Evolutionary conservation across 257 asterid species (phyloP).

Genomic region (Phtheirospermum japonicum): DNA sequence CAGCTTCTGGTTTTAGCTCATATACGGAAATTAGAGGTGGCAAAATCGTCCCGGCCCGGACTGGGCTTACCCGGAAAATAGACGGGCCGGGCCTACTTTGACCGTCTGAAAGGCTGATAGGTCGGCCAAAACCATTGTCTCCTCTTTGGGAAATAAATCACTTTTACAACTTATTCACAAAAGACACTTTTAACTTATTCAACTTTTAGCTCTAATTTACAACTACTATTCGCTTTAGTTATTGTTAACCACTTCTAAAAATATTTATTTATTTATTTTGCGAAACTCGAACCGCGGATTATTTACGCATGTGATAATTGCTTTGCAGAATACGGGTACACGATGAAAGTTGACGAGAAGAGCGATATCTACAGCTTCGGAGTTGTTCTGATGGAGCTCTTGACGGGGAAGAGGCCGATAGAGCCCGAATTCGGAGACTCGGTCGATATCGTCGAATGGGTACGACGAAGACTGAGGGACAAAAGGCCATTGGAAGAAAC

Average conservation of each 20-base stretch:
- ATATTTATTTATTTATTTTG: too few relatives aligned
- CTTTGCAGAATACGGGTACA: conserved; percentile 54
- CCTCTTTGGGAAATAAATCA: too few relatives aligned
- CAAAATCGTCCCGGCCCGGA: too few relatives aligned
- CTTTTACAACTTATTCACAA: too few relatives aligned
- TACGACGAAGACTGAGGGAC: conserved; percentile 36
- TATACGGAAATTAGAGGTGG: too few relatives aligned
- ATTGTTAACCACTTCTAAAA: not conserved
- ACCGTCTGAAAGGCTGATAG: too few relatives aligned
- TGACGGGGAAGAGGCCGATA: conserved; percentile 51
- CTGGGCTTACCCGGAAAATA: too few relatives aligned
- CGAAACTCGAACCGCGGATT: too few relatives aligned
- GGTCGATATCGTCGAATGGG: conserved; percentile 44
- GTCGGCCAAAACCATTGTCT: too few relatives aligned
- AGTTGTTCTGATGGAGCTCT: conserved; percentile 54
- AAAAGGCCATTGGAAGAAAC: conserved; percentile 35
- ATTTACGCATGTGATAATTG: conserved; percentile 1
- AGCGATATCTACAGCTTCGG: conserved; percentile 59
- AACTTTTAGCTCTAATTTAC: not conserved
- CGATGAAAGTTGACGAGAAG: conserved; percentile 56
- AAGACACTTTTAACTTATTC: too few relatives aligned
- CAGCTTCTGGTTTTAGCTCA: too few relatives aligned
- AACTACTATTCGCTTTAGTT: not conserved
- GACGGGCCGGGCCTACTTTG: too few relatives aligned
- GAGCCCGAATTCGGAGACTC: conserved; percentile 55